phyloP scores from a whole-genome alignment of 1,284 basidiomycete genomes.

The Melampsora americana region DNA sequence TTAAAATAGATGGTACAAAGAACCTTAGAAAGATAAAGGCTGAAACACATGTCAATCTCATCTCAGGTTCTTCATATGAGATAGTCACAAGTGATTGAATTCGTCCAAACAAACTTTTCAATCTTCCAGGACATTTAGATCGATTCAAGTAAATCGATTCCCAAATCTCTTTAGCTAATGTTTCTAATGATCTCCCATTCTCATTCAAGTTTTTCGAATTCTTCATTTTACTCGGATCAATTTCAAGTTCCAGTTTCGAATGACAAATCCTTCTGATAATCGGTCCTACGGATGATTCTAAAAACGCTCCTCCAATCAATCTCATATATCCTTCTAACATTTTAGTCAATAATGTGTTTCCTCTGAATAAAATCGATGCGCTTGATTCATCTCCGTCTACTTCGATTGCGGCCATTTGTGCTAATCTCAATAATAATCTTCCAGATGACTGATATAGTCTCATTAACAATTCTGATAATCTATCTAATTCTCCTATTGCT shows the following conservation, averaged over 20 bases:
- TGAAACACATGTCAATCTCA: conserved; percentile 36
- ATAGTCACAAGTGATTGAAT: conserved; percentile 30
- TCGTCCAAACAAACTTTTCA: conserved; percentile 23
- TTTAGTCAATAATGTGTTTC: conserved; percentile 39
- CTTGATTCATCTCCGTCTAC: conserved; percentile 45
- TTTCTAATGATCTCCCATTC: conserved; percentile 19
- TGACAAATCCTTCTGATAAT: conserved; percentile 33
- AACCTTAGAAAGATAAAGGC: conserved; percentile 47
- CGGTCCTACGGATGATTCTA: conserved; percentile 29
- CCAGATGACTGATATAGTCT: conserved; percentile 60
- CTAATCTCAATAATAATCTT: conserved; percentile 53
- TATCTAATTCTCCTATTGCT: conserved; percentile 57
- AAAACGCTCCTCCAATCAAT: conserved; percentile 28
- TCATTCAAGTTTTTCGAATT: background rate
- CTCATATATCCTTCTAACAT: conserved; percentile 44
- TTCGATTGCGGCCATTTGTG: conserved; percentile 51
- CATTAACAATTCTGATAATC: conserved; percentile 58
- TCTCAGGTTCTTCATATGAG: conserved; percentile 33
- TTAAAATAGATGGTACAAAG: conserved; percentile 39
- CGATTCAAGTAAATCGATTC: conserved; percentile 39
- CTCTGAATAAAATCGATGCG: conserved; percentile 38
- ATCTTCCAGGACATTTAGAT: conserved; percentile 27
- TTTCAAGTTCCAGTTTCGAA: conserved; percentile 28
- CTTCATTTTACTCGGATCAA: conserved; percentile 37
- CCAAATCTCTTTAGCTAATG: conserved; percentile 24